Evolutionary conservation across 2,329 filamentous ascomycete species (phyloP).

Genomic region (Colletotrichum trifolii): DNA sequence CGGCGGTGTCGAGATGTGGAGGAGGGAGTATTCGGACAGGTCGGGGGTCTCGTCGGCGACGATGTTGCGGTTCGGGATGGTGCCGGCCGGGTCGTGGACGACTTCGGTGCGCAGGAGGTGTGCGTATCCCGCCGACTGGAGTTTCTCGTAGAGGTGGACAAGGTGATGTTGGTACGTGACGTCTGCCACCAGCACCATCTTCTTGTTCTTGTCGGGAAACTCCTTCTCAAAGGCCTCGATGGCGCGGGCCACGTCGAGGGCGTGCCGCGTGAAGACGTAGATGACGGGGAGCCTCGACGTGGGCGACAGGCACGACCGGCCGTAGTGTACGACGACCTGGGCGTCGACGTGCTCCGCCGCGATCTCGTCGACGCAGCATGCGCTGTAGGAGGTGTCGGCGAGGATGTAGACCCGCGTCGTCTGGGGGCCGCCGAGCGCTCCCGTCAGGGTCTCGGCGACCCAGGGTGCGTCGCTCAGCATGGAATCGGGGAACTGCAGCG

Average conservation of each 20-base stretch:
- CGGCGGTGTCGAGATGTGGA: conserved; percentile 86
- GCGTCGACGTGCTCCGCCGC: conserved; percentile 94
- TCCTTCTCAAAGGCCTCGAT: conserved; percentile 72
- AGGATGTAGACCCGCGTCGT: conserved; percentile 77
- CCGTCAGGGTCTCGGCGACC: conserved; percentile 74
- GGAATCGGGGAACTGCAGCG: conserved; percentile 93
- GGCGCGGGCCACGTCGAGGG: conserved; percentile 69
- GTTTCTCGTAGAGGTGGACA: conserved; percentile 60
- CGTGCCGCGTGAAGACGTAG: conserved; percentile 85
- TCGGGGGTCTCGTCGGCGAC: conserved; percentile 43
- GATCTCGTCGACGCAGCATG: conserved; percentile 97
- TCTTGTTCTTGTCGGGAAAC: conserved; percentile 72
- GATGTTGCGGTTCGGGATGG: conserved; percentile 85
- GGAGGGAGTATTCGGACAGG: conserved; percentile 77
- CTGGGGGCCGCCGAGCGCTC: conserved; percentile 44
- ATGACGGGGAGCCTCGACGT: conserved; percentile 88
- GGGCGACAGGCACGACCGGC: conserved; percentile 89
- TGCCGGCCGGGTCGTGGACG: conserved; percentile 80
- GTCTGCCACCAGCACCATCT: conserved; percentile 87
- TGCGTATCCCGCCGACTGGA: conserved; percentile 75
- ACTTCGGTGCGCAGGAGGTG: conserved; percentile 77
- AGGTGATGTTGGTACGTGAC: conserved; percentile 87
- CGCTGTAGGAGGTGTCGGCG: conserved; percentile 95
- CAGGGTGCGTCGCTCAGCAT: conserved; percentile 89
- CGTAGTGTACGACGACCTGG: conserved; percentile 94